Conservation (phyloP, 257 asterid genomes). For the Ballota nigra region DNA sequence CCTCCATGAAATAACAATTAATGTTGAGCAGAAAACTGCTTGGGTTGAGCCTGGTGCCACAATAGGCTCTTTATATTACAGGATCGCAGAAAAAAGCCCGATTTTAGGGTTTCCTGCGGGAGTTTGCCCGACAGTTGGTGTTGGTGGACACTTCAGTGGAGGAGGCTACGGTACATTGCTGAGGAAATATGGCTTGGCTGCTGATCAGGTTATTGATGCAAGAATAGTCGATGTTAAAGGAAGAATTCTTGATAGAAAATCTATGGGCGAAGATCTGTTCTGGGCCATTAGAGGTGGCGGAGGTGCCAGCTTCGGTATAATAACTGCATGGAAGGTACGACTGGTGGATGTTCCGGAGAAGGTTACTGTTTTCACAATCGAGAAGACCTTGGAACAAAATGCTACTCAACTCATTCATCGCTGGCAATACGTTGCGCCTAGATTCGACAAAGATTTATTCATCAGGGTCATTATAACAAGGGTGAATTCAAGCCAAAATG, state of each 20-base stretch:
- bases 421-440: conserved; percentile 28
- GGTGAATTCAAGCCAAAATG: too few species aligned
- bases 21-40: conserved; percentile 10
- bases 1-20: neutral
- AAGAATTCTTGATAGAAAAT: too few species aligned
- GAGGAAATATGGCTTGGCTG: too few species aligned
- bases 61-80: too few species aligned
- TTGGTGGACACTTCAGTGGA: too few species aligned
- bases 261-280: too few species aligned
- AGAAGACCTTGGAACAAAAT: conserved; percentile 6
- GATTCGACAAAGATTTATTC: conserved; percentile 22
- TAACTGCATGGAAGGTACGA: too few species aligned
- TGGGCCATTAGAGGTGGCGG: neutral
- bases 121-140: too few species aligned
- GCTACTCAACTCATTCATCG: conserved; percentile 12
- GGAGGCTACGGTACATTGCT: too few species aligned
- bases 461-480: neutral
- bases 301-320: conserved; percentile 4
- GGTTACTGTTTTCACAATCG: conserved; percentile 13
- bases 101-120: too few species aligned
- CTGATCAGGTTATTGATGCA: too few species aligned
- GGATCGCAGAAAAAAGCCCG: neutral
- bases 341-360: conserved; percentile 15
- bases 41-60: neutral
- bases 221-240: too few species aligned